Evolutionary conservation across 306 rosid genomes (phyloP).

Genomic region (Dryas alaskensis): DNA sequence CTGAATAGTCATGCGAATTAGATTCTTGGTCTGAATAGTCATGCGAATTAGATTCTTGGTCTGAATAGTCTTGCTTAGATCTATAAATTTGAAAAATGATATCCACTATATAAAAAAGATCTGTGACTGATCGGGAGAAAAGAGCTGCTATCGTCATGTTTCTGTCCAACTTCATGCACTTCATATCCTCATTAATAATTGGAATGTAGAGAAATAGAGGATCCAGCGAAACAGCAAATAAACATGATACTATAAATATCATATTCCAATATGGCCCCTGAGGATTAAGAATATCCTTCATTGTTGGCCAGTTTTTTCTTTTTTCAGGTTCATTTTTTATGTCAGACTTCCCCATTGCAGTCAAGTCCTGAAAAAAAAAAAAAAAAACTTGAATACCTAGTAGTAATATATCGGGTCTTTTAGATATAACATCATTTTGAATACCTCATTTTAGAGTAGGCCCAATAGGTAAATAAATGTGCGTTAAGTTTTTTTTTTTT

Average conservation of each 20-base stretch:
- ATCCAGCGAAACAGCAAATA: slow-evolving; percentile 32
- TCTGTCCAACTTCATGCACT: slow-evolving; percentile 27
- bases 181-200: slow-evolving; percentile 11
- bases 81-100: slow-evolving; percentile 3
- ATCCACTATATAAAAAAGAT: slow-evolving; percentile 23
- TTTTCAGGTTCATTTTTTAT: no score
- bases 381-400: no score
- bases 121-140: slow-evolving; percentile 22
- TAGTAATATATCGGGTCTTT: no score
- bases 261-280: background rate
- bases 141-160: slow-evolving; percentile 23
- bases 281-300: background rate
- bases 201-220: slow-evolving; percentile 40
- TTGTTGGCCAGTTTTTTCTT: no score
- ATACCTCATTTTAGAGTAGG: no score
- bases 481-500: no score
- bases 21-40: no score
- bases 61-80: background rate
- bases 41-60: no score
- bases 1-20: background rate
- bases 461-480: no score
- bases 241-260: slow-evolving; percentile 25
- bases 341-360: no score
- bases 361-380: no score
- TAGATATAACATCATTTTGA: no score